Percentiles rank a stretch among this genome's conserved stretches.
These are phyloP conservation scores for Arthroderma sp. DNA, from an alignment of 2,329 filamentous ascomycete genomes.

Conservation along the genomic window DNA sequence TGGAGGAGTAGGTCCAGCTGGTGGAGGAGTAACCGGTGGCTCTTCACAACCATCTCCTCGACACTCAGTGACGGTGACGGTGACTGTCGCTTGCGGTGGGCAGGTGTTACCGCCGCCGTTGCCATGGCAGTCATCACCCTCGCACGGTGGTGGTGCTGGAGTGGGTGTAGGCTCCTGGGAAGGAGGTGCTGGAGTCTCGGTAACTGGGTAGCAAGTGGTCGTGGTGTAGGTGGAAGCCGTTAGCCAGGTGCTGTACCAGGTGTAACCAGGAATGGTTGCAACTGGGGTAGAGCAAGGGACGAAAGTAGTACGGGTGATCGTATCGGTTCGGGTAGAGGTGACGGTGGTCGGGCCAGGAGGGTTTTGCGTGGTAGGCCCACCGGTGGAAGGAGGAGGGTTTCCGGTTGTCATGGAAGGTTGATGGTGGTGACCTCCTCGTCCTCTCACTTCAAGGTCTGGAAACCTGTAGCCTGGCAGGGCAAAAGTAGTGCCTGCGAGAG, in stretches of 20 bases:
- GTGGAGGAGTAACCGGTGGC: slow-evolving; percentile 8
- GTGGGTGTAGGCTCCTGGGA: not conserved
- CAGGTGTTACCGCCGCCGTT: not conserved
- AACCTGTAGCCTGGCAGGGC: not conserved
- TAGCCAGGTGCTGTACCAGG: slow-evolving; percentile 27
- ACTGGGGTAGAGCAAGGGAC: slow-evolving; percentile 27
- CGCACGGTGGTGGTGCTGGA: slow-evolving; percentile 9
- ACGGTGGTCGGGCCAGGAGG: slow-evolving; percentile 7
- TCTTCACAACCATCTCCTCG: slow-evolving; percentile 8
- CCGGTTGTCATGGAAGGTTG: slow-evolving; percentile 1
- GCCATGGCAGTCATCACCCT: slow-evolving; percentile 5
- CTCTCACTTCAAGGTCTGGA: not conserved
- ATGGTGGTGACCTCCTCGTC: not conserved
- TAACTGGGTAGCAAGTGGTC: slow-evolving; percentile 22
- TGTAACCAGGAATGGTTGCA: slow-evolving; percentile 18
- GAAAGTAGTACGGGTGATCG: slow-evolving; percentile 22
- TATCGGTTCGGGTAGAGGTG: slow-evolving; percentile 17
- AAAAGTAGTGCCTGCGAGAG: slow-evolving; percentile 2
- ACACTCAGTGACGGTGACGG: slow-evolving; percentile 15
- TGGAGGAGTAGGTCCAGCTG: not conserved
- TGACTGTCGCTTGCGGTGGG: slow-evolving; percentile 12
- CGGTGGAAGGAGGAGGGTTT: not conserved
- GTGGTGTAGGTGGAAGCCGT: slow-evolving; percentile 18
- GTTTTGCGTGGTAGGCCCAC: not conserved
- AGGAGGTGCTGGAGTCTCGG: slow-evolving; percentile 7